Base-by-base conservation (phyloP, 192 early-diverging fungal species). In the Kickxella alabastrina region DNA sequence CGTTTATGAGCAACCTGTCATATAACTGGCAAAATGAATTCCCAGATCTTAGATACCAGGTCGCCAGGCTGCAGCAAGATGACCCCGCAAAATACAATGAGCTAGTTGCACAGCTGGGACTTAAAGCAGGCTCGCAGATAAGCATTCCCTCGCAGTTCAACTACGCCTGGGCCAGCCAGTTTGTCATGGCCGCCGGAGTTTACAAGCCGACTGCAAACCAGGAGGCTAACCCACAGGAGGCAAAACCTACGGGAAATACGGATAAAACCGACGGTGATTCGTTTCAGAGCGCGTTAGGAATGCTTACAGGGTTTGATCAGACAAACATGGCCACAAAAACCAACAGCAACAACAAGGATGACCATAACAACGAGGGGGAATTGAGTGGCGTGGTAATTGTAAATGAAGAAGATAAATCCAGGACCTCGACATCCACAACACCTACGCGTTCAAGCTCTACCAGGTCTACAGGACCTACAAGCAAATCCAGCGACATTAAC, bases 21-120 rank as follows among this genome's bases (percentile, higher is more conserved):
- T 62, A 62, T 47, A 74, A 74, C 55, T 74, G 70, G 70, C 70
- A 74, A 35, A 66, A 74, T 47, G 63, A 74, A 55, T 74, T 66
- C 43, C 45, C 41, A 27, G 70, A 66, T 39, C 43, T 74, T 18
- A 54, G 70, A 19, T 74, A 66, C 63, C 70, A 74, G n/a, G 42
- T 74, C 0, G 63, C 61, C 24, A 49, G 57, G 43, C 54, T 74
- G 3, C 70, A 74, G 26, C 52, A 65, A 6, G 61, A 44, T 7
- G 59, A 74, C 37, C 70, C 70, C 3, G 34, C 51, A 23, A 35
- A 65, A 31, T 74, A 74, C 43, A 51, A 22, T 24, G 49, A 59
- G 34, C 47, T 74, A n/a, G 70, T 54, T 2, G 57, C 62, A 23
- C 21, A 29, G 6, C 27, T 74, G 6, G 70, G 70, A 0, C 50